A percentile compares a stretch with the other conserved stretches of the same genome.
Evolutionary conservation across 805 yeast species (phyloP).

Genomic region (Saccharomyces mikatae): DNA sequence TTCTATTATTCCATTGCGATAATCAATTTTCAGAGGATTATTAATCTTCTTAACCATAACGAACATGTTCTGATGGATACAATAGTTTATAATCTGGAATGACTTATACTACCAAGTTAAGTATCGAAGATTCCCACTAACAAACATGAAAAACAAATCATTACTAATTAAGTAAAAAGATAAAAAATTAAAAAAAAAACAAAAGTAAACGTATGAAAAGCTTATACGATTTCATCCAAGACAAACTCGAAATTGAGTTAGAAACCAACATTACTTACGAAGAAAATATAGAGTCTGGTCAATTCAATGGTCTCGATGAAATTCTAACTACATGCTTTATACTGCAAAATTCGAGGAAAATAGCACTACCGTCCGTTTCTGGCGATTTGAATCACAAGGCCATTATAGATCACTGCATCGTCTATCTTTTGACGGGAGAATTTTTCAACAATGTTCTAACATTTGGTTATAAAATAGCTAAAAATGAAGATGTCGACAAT

Average conservation of each 20-base stretch:
- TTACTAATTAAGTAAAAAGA: not conserved
- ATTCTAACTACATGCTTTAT: constrained; percentile 8
- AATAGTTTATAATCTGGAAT: not conserved
- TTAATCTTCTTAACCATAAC: constrained; percentile 33
- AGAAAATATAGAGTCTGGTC: constrained; percentile 1
- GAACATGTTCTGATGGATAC: not conserved
- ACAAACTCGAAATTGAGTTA: constrained; percentile 2
- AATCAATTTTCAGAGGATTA: constrained; percentile 37
- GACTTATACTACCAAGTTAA: not conserved
- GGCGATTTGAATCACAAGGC: constrained; percentile 20
- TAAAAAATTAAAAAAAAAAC: not conserved
- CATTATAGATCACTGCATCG: constrained; percentile 37
- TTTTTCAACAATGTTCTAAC: constrained; percentile 34
- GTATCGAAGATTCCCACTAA: not conserved
- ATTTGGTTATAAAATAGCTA: constrained; percentile 37
- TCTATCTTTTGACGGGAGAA: constrained; percentile 21
- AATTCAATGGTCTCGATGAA: constrained; percentile 6
- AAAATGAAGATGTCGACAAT: constrained; percentile 21
- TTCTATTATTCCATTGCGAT: constrained; percentile 37
- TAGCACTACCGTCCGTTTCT: constrained; percentile 5
- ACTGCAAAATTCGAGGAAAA: constrained; percentile 3
- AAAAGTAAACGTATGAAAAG: constrained; percentile 7
- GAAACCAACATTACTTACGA: not conserved
- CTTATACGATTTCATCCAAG: constrained; percentile 5
- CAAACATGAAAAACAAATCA: not conserved